phyloP scores from a whole-genome alignment of 176 grass and related monocot genomes.

The Carex scoparia region DNA sequence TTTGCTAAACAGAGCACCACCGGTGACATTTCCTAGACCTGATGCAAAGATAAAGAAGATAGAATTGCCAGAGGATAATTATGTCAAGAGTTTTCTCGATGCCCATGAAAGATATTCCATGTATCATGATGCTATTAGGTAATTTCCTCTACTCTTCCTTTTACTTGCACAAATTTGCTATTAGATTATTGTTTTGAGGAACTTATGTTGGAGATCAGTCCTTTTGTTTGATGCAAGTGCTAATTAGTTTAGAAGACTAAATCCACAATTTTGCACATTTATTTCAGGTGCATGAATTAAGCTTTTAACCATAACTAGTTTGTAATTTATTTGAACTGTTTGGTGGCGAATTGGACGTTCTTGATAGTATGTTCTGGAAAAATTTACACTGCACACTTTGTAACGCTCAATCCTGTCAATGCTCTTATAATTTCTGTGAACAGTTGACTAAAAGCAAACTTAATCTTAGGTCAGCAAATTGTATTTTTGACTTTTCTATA shows the following conservation, averaged over 20 bases:
- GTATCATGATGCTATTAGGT: conserved; percentile 76
- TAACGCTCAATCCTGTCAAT: neutral
- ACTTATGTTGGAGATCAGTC: neutral
- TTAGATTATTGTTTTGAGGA: neutral
- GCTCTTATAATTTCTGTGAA: neutral
- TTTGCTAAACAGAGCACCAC: conserved; percentile 47
- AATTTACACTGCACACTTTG: neutral
- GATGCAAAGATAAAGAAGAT: conserved; percentile 58
- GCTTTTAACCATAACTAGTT: neutral
- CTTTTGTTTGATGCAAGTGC: neutral
- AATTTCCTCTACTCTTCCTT: conserved; percentile 7
- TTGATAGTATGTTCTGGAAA: neutral
- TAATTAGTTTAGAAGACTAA: neutral
- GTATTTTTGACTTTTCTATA: neutral
- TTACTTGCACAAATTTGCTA: neutral
- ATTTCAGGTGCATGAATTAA: neutral
- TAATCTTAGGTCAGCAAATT: neutral
- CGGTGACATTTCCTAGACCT: conserved; percentile 54
- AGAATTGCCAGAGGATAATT: conserved; percentile 59
- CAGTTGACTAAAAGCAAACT: neutral
- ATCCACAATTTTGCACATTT: neutral
- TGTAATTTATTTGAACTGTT: neutral
- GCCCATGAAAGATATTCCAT: neutral
- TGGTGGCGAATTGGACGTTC: neutral
- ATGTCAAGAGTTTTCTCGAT: conserved; percentile 53